Percentiles rank a stretch among this genome's conserved stretches.
phyloP scores from a whole-genome alignment of 495 filamentous ascomycete genomes.

The Baudoinia panamericana region DNA sequence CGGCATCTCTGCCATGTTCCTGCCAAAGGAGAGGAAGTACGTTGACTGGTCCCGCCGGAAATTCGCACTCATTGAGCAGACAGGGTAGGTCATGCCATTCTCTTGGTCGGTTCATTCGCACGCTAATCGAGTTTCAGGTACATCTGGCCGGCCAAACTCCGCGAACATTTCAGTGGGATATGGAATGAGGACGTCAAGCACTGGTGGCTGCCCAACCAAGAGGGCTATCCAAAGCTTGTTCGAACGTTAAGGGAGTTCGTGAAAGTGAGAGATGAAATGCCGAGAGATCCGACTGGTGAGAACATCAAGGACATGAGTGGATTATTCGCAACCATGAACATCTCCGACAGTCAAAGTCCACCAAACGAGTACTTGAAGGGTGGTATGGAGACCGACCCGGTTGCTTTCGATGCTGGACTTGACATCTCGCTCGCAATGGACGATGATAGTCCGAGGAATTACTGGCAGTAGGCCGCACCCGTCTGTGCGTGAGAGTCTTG shows the following conservation, averaged over 20 bases:
- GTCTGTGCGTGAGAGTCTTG: too few relatives aligned
- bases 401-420: neutral
- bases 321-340: conserved; percentile 38
- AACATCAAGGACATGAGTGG: conserved; percentile 63
- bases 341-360: conserved; percentile 1
- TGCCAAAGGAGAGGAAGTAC: conserved; percentile 58
- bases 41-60: conserved; percentile 75
- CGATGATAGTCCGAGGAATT: too few relatives aligned
- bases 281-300: conserved; percentile 48
- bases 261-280: conserved; percentile 49
- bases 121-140: conserved; percentile 42
- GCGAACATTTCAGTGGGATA: conserved; percentile 54
- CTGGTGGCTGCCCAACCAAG: conserved; percentile 82
- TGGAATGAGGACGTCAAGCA: conserved; percentile 56
- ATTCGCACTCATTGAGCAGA: conserved; percentile 61
- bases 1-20: conserved; percentile 61
- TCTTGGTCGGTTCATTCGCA: neutral
- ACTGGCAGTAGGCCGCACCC: too few relatives aligned
- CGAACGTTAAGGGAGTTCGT: conserved; percentile 65
- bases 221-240: conserved; percentile 55
- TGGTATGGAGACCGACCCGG: neutral
- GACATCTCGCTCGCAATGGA: too few relatives aligned
- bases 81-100: conserved; percentile 53
- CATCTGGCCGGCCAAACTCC: conserved; percentile 62
- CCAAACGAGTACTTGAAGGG: conserved; percentile 2